phyloP scores from a whole-genome alignment of 495 filamentous ascomycete genomes.

The Neurospora sp. region DNA sequence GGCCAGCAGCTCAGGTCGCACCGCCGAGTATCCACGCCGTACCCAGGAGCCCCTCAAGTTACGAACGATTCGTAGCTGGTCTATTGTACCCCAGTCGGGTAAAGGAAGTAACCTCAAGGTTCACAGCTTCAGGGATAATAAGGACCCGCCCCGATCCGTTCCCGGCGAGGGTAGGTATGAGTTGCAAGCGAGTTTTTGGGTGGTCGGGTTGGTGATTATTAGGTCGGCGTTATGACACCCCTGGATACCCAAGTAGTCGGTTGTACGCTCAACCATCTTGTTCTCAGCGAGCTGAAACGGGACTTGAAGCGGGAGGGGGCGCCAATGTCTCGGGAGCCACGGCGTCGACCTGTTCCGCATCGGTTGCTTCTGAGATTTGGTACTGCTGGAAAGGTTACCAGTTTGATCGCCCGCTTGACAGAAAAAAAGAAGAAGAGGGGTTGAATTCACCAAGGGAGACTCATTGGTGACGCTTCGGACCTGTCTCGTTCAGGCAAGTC shows the following conservation, averaged over 20 bases:
- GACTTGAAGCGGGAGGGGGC: not conserved
- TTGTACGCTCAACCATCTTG: not conserved
- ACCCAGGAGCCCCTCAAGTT: not conserved
- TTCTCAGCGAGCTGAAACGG: not conserved
- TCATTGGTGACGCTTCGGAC: not conserved
- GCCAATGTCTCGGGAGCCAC: not conserved
- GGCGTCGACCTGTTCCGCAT: not conserved
- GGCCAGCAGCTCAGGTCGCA: not conserved
- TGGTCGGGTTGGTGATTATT: not conserved
- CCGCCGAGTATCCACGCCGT: not conserved
- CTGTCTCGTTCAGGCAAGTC: not conserved
- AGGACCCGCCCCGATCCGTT: not conserved
- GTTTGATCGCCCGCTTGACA: not conserved
- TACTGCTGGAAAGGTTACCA: not conserved
- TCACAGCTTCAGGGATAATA: not conserved
- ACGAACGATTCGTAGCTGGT: not conserved
- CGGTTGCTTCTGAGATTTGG: not conserved
- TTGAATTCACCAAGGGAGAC: not conserved
- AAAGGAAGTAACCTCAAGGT: not conserved
- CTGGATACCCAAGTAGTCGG: not conserved
- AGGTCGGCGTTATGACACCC: not conserved
- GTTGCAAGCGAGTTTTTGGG: not conserved
- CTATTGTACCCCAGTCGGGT: not conserved
- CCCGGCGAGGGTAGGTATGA: not conserved
- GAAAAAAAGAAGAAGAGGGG: not conserved